Base-by-base conservation (phyloP, 2,329 filamentous ascomycete genomes). In the Claviceps citrina region DNA sequence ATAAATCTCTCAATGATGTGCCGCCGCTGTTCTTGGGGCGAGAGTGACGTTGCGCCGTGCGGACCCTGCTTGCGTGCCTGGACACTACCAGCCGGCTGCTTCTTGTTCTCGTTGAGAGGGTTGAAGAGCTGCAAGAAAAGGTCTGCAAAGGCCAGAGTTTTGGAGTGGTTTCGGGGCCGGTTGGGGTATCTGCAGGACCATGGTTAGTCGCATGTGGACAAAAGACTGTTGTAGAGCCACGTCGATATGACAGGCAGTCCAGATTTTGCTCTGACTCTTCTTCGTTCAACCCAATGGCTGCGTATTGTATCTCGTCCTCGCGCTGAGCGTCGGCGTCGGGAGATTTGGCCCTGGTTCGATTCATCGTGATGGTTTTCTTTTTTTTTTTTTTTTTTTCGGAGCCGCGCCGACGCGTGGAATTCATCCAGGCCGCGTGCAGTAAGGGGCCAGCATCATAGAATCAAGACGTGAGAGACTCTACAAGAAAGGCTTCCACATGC, bases 1-100 rank as follows among this genome's bases (percentile, higher is more conserved):
- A 98, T 84, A 63, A 94, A 98, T 7, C 80, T 70, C 41, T 87
- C 76, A 47, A 98, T 85, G 48, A 95, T 82, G 50, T 78, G 75
- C 1, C 81, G 74, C 28, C 85, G 76, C 45, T 81, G 73, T 56
- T 95, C 86, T 48, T 89, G 76, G 0, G 84, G 79, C 3, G 77
- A 78, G 7, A 76, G 64, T 39, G 71, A 75, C 5, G 61, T 64
- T 7, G 64, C 60, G 7, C 77, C 74, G 47, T 76, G 66, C 1
- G 74, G 71, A 0, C 76, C 79, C 41, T 65, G 61, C 54, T 77
- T 82, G 7, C 67, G 58, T 1, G 66, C 64, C 3, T 68, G 65
- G 0, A 70, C 72, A 10, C 35, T 8, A 1, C 72, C 73, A 1
- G 71, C 60, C 1, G 76, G 76, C 57, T 86, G 77, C 54, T 87